Evolutionary conservation across 164 flowering plant genomes (phyloP), one percentile per base, ranked within the genome.

Genomic region (Aristolochia fimbriata): DNA sequence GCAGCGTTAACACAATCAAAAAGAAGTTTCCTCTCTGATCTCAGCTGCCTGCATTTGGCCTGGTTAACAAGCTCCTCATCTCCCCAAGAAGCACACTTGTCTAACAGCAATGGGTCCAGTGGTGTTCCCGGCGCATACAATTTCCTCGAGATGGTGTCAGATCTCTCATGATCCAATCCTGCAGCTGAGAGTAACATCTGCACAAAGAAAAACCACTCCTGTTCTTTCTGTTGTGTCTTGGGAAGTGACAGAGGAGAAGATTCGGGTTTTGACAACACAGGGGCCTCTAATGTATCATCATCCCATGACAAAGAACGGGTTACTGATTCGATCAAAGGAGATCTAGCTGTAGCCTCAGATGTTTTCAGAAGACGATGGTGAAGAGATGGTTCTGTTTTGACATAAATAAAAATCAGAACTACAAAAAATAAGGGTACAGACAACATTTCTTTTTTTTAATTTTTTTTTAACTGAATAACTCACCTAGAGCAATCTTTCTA

Each of bases 1-100:
- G 86, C 91, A 58, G 74, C 83, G 70, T 93, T 90, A 0, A 90
- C 90, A 65, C 86, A 80, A 62, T 93, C 99, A 24, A 78, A 90
- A 7, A 83, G 73, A 41, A 93, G 97, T 76, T 82, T 82, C 25
- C 76, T 67, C 19, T 68, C 82, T 52, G 93, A 90, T 68, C 88
- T 72, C 61, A 65, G 47, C 25, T 80, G 87, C 70, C 91, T 76
- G 68, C 81, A 77, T 67, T 72, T 85, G 1, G 80, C 83, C 69
- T 83, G 88, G 5, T 72, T 78, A 45, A 72, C 9, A 11, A 43
- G 61, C 53, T 77, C 83, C 37, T 71, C 73, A 3, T 67, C 66
- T 37, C 74, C 64, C 27, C 62, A 55, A 65, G 73, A 73, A 21
- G 73, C 57, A 60, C 71, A 82, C 31, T 76, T 80, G n/a, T 86